A percentile compares a stretch with the other conserved stretches of the same genome.
phyloP scores from a whole-genome alignment of 345 rosid genomes.

The Eutrema japonicum region DNA sequence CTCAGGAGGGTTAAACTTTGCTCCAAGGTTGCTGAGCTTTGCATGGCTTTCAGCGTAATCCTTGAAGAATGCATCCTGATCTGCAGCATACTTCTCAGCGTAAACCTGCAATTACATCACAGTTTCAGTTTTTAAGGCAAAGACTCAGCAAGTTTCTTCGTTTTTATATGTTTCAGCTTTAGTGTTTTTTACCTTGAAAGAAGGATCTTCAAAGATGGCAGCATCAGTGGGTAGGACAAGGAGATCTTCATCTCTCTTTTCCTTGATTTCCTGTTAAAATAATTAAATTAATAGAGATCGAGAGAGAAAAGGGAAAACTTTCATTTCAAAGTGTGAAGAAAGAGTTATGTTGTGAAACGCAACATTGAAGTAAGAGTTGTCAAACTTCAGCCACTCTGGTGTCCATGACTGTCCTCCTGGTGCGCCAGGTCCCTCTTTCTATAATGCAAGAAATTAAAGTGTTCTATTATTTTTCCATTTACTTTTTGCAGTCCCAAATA shows the following conservation, averaged over 20 bases:
- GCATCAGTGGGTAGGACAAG: constrained; percentile 96
- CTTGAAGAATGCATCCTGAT: constrained; percentile 80
- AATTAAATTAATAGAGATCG: constrained; percentile 9
- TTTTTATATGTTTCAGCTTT: constrained; percentile 9
- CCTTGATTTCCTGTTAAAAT: constrained; percentile 74
- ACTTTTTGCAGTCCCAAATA: neutral
- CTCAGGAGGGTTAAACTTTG: constrained; percentile 94
- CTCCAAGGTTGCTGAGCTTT: constrained; percentile 91
- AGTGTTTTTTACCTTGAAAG: constrained; percentile 69
- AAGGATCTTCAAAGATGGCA: constrained; percentile 82
- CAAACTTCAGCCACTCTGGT: constrained; percentile 91
- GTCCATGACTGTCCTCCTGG: constrained; percentile 99
- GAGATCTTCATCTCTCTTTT: constrained; percentile 73
- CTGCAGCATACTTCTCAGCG: constrained; percentile 91
- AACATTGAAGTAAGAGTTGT: constrained; percentile 96
- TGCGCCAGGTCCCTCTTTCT: constrained; percentile 97
- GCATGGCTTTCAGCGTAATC: constrained; percentile 97
- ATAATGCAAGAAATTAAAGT: constrained; percentile 6
- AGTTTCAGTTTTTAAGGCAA: constrained; percentile 29
- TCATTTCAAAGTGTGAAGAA: neutral
- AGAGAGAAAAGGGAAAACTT: neutral
- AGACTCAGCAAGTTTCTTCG: constrained; percentile 21
- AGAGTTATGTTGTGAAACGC: constrained; percentile 33
- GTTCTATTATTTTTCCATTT: neutral
- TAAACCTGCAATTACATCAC: constrained; percentile 57